These are phyloP conservation scores for Fusarium aywerte DNA, from an alignment of 2,329 filamentous ascomycete species.

Conservation along the genomic window DNA sequence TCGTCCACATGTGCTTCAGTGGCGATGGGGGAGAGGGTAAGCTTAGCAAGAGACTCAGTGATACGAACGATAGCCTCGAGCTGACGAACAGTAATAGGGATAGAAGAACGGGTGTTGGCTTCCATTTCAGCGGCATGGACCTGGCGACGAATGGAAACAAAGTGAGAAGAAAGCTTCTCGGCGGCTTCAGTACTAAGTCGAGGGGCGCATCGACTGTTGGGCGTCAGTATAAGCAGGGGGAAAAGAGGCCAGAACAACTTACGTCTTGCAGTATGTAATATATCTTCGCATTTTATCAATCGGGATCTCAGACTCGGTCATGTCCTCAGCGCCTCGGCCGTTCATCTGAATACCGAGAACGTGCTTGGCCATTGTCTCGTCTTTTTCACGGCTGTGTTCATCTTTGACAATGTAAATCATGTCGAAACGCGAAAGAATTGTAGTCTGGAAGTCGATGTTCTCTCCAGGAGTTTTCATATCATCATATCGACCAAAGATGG, in stretches of 20 bases:
- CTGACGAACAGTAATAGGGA: slow-evolving; percentile 97
- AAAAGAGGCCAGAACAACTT: slow-evolving; percentile 53
- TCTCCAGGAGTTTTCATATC: slow-evolving; percentile 97
- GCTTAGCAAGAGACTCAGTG: slow-evolving; percentile 92
- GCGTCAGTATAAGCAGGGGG: slow-evolving; percentile 44
- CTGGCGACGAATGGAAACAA: slow-evolving; percentile 94
- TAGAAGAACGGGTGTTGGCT: slow-evolving; percentile 88
- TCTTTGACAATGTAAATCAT: slow-evolving; percentile 99
- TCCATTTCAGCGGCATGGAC: slow-evolving; percentile 92
- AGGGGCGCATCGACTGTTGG: slow-evolving; percentile 82
- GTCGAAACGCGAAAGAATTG: slow-evolving; percentile 96
- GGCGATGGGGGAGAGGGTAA: slow-evolving; percentile 85
- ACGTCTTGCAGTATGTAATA: slow-evolving; percentile 96
- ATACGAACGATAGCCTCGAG: slow-evolving; percentile 98
- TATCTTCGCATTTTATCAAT: slow-evolving; percentile 98
- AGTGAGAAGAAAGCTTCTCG: slow-evolving; percentile 96
- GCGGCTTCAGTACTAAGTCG: slow-evolving; percentile 89
- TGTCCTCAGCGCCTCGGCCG: slow-evolving; percentile 82
- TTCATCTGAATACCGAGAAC: slow-evolving; percentile 99
- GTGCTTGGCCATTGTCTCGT: slow-evolving; percentile 94
- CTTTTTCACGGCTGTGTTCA: slow-evolving; percentile 88
- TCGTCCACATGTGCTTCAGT: slow-evolving; percentile 95
- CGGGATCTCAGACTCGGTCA: slow-evolving; percentile 85
- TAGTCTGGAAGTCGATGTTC: slow-evolving; percentile 99
- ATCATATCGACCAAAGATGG: slow-evolving; percentile 97